These are phyloP conservation scores for Aotearoamyces nothofagi DNA, from an alignment of 2,329 filamentous ascomycete species.

Conservation along the genomic window DNA sequence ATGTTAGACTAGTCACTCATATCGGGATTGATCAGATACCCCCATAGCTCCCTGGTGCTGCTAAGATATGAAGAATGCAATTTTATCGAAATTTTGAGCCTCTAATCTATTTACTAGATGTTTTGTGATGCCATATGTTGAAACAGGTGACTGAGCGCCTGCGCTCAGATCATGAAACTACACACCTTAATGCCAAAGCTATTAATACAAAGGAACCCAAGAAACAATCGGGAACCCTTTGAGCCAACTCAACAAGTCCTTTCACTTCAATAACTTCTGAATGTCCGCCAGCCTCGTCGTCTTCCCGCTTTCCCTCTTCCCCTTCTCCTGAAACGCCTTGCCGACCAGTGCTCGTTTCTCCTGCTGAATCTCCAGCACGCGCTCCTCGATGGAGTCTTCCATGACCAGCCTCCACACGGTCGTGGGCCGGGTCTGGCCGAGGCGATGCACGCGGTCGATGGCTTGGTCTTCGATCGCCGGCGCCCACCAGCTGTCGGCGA, in stretches of 20 bases:
- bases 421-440: conserved; percentile 67
- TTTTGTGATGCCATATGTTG: too few species aligned
- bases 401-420: conserved; percentile 73
- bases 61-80: too few species aligned
- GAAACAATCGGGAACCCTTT: too few species aligned
- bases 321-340: conserved; percentile 65
- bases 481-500: conserved; percentile 83
- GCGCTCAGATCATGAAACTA: too few species aligned
- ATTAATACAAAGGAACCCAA: too few species aligned
- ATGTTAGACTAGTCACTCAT: too few species aligned
- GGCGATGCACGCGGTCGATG: conserved; percentile 71
- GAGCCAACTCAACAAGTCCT: background rate
- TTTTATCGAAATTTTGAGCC: too few species aligned
- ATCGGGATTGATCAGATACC: too few species aligned
- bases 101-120: too few species aligned
- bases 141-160: too few species aligned
- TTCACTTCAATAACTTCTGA: conserved; percentile 26
- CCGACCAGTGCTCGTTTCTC: conserved; percentile 67
- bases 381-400: conserved; percentile 67
- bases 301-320: conserved; percentile 32
- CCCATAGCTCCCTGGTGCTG: too few species aligned
- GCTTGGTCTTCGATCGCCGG: conserved; percentile 89
- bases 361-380: conserved; percentile 62
- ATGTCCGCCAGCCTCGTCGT: conserved; percentile 40
- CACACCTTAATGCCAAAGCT: too few species aligned